Percentiles rank a stretch among this genome's conserved stretches.
These are phyloP conservation scores for Kockiozyma suomiensis DNA, from an alignment of 805 yeast genomes.

Conservation along the genomic window DNA sequence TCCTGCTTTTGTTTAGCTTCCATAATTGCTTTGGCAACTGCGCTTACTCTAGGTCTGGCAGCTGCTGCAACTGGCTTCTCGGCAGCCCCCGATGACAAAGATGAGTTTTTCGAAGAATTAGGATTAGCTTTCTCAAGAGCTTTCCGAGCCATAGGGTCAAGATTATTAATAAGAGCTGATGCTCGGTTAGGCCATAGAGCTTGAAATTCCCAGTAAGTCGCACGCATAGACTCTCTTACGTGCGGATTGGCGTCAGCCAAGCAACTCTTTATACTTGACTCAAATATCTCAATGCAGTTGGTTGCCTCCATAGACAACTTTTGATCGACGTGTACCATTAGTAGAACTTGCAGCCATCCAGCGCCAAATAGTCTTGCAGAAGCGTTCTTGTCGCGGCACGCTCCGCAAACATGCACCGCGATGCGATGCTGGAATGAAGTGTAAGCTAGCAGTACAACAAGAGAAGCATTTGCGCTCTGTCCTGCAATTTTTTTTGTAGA, in stretches of 20 bases:
- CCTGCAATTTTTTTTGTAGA: constrained; percentile 68
- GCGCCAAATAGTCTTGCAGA: constrained; percentile 72
- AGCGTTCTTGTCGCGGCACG: constrained; percentile 68
- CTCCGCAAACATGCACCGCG: constrained; percentile 52
- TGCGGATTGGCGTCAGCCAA: constrained; percentile 77
- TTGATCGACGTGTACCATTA: constrained; percentile 54
- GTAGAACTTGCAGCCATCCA: constrained; percentile 65
- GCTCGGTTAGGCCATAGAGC: constrained; percentile 58
- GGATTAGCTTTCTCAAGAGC: constrained; percentile 68
- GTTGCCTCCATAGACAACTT: constrained; percentile 41
- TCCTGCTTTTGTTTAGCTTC: constrained; percentile 11
- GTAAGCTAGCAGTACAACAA: constrained; percentile 47
- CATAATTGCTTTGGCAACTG: constrained; percentile 6
- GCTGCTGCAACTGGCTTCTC: neutral
- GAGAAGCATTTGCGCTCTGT: constrained; percentile 56
- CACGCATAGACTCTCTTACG: constrained; percentile 75
- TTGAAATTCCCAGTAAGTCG: constrained; percentile 70
- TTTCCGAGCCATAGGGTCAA: constrained; percentile 54
- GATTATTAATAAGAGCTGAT: constrained; percentile 39
- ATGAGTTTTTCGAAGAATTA: neutral
- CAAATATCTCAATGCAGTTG: constrained; percentile 50
- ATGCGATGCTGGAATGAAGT: constrained; percentile 57
- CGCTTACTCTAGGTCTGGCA: constrained; percentile 4
- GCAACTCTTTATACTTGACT: constrained; percentile 58
- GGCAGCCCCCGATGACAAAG: neutral